Evolutionary conservation across 306 rosid species (phyloP).

Genomic region (Cicer yamashitae): DNA sequence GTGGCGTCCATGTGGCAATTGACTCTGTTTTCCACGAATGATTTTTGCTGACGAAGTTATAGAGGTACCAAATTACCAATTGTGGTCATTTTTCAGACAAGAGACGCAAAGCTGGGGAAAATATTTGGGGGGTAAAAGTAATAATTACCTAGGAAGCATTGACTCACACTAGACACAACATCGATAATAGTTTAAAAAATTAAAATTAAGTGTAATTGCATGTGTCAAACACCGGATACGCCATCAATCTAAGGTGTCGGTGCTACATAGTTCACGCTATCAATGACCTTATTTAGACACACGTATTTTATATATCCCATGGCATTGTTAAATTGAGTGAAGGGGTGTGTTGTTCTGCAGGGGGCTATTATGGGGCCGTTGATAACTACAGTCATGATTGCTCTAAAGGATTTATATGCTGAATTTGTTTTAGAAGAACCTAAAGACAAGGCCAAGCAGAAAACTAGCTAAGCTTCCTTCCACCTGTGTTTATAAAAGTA

Average conservation of each 20-base stretch:
- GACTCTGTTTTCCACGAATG: neutral
- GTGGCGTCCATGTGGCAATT: too few relatives aligned
- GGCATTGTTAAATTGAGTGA: slow-evolving; percentile 16
- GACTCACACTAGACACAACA: too few relatives aligned
- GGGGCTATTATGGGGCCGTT: slow-evolving; percentile 99
- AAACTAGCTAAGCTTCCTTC: slow-evolving; percentile 45
- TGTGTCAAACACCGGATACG: too few relatives aligned
- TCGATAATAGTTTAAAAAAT: too few relatives aligned
- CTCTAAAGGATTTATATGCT: slow-evolving; percentile 83
- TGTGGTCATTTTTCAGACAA: neutral
- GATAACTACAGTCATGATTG: slow-evolving; percentile 92
- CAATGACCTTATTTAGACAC: neutral
- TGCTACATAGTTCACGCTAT: slow-evolving; percentile 15
- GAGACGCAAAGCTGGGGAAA: neutral
- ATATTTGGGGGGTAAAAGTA: neutral
- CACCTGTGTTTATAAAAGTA: slow-evolving; percentile 29
- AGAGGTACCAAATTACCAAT: neutral
- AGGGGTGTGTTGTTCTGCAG: slow-evolving; percentile 51
- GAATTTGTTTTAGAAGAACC: slow-evolving; percentile 84
- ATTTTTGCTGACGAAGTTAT: neutral
- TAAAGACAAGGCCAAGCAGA: slow-evolving; percentile 52
- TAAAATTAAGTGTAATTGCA: too few relatives aligned
- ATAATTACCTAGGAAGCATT: too few relatives aligned
- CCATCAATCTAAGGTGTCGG: too few relatives aligned
- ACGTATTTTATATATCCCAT: slow-evolving; percentile 11